Percentiles rank a stretch among this genome's conserved stretches.
These are phyloP conservation scores for Pseudopyrenochaeta lycopersici DNA, from an alignment of 2,329 filamentous ascomycete genomes.

Conservation along the genomic window DNA sequence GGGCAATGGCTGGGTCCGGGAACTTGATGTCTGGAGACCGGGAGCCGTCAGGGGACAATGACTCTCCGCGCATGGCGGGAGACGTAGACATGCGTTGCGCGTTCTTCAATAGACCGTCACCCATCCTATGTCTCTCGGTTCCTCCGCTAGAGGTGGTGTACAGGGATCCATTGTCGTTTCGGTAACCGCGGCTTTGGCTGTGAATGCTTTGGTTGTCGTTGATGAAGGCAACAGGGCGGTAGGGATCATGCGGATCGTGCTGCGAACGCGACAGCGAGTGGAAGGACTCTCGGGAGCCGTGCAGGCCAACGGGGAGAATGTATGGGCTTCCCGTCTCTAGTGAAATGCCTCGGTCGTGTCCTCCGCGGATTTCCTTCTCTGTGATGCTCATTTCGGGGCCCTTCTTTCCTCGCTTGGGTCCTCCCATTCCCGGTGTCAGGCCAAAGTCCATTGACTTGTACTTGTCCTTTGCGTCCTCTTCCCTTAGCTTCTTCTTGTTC, in stretches of 20 bases:
- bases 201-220: constrained; percentile 52
- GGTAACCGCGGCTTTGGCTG: constrained; percentile 35
- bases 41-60: constrained; percentile 44
- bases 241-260: constrained; percentile 82
- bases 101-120: constrained; percentile 62
- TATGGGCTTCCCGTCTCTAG: constrained; percentile 82
- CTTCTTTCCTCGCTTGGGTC: constrained; percentile 47
- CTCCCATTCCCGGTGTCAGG: constrained; percentile 64
- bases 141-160: constrained; percentile 61
- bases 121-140: constrained; percentile 57
- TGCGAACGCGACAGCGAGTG: constrained; percentile 83
- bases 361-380: constrained; percentile 49
- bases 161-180: constrained; percentile 57
- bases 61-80: constrained; percentile 54
- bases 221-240: constrained; percentile 72
- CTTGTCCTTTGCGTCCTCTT: constrained; percentile 85
- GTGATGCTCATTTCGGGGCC: constrained; percentile 68
- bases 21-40: constrained; percentile 46
- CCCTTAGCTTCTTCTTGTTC: constrained; percentile 73
- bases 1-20: constrained; percentile 38
- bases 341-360: constrained; percentile 62
- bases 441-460: constrained; percentile 95
- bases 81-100: constrained; percentile 67
- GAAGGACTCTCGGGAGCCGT: constrained; percentile 84
- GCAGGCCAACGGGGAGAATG: constrained; percentile 83